These are phyloP conservation scores for Debaryomyces sp. DNA, from an alignment of 1,139 yeast species.

Conservation along the genomic window DNA sequence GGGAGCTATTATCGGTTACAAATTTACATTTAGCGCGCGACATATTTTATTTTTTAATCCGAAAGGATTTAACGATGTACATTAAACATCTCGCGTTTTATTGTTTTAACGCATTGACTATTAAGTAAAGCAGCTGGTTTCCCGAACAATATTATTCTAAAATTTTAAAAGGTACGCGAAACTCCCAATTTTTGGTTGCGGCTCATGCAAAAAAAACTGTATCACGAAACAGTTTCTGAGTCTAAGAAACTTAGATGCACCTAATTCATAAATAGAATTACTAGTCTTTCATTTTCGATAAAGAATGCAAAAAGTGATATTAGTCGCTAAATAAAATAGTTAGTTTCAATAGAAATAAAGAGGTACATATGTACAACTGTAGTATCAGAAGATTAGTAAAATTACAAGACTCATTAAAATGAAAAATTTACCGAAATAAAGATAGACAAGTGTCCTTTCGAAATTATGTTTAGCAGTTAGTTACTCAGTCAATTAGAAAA, in stretches of 20 bases:
- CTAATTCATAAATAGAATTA: too few species aligned
- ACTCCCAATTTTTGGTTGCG: too few species aligned
- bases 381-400: not conserved
- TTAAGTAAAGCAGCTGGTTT: not conserved
- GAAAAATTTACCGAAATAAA: too few species aligned
- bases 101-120: not conserved
- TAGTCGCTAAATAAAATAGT: not conserved
- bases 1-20: not conserved
- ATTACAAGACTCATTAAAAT: not conserved
- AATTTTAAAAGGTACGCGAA: not conserved
- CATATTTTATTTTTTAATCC: not conserved
- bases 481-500: constrained; percentile 9
- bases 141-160: not conserved
- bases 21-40: not conserved
- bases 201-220: too few species aligned
- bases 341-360: not conserved
- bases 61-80: not conserved
- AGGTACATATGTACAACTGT: not conserved
- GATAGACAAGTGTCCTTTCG: not conserved
- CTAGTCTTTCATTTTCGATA: not conserved
- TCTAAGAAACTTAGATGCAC: too few species aligned
- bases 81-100: not conserved
- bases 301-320: not conserved
- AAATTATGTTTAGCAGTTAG: not conserved
- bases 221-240: too few species aligned